Conservation (phyloP, 805 yeast species). For the Metschnikowia proteae region DNA sequence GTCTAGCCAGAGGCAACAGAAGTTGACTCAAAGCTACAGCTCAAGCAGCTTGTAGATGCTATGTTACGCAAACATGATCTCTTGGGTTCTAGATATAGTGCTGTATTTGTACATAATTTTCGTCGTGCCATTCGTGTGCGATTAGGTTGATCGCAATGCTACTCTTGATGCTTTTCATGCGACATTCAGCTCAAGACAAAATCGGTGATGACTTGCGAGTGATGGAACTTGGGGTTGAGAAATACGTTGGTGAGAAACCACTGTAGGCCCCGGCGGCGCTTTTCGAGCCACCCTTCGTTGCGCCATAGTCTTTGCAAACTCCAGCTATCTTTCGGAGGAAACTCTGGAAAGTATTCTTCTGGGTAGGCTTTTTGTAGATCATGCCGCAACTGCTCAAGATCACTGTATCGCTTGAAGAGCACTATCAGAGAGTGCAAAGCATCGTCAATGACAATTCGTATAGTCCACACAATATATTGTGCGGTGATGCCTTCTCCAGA, state of each 20-base stretch:
- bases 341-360: constrained; percentile 38
- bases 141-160: background rate
- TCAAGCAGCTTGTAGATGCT: too few species aligned
- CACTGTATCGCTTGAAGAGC: constrained; percentile 61
- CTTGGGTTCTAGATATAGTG: too few species aligned
- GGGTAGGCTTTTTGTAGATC: constrained; percentile 37
- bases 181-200: constrained; percentile 29
- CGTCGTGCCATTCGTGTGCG: background rate
- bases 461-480: constrained; percentile 38
- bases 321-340: constrained; percentile 51
- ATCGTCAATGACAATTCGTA: constrained; percentile 35
- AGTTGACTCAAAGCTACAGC: too few species aligned
- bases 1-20: background rate
- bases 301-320: constrained; percentile 38
- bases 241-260: constrained; percentile 55
- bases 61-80: background rate
- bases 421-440: constrained; percentile 39
- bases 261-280: constrained; percentile 54
- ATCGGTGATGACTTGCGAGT: constrained; percentile 34
- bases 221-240: constrained; percentile 45
- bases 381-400: constrained; percentile 49
- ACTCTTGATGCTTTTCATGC: background rate
- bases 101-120: too few species aligned
- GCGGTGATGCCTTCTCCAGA: constrained; percentile 34
- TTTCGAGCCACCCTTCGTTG: constrained; percentile 47